Conservation (phyloP, 2,329 filamentous ascomycete species). For the Fusarium compactum region DNA sequence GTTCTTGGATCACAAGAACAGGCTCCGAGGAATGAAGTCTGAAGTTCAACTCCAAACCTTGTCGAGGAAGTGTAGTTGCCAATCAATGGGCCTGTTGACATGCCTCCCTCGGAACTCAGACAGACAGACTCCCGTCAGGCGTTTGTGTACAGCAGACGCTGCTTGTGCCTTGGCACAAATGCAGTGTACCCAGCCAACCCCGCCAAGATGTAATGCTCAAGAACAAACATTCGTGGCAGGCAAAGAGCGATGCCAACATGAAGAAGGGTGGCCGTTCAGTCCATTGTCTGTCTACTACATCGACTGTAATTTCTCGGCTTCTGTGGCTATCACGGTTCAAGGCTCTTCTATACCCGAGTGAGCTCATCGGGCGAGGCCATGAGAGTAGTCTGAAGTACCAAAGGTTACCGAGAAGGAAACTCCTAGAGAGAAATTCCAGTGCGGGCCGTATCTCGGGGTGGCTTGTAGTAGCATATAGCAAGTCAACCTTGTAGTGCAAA, state of each 20-base stretch:
- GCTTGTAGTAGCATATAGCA: slow-evolving; percentile 8
- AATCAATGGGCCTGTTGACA: background rate
- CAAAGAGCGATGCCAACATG: background rate
- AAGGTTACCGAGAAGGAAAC: background rate
- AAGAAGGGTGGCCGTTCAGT: background rate
- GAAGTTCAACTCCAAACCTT: background rate
- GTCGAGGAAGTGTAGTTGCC: background rate
- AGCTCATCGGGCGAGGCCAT: background rate
- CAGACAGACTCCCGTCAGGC: background rate
- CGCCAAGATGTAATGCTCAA: background rate
- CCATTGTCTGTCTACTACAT: background rate
- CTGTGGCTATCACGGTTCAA: background rate
- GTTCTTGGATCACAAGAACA: background rate
- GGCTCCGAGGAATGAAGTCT: background rate
- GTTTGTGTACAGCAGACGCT: background rate
- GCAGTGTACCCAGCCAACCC: background rate
- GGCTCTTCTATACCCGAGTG: background rate
- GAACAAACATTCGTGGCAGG: background rate
- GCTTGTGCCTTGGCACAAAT: background rate
- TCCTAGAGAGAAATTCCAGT: background rate
- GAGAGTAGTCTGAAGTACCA: background rate
- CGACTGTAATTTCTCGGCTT: background rate
- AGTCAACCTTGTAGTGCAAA: slow-evolving; percentile 4
- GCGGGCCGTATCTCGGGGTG: slow-evolving; percentile 3
- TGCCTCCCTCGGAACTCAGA: background rate